Evolutionary conservation across 192 early-diverging fungal genomes (phyloP).

Genomic region (Podila epigama): DNA sequence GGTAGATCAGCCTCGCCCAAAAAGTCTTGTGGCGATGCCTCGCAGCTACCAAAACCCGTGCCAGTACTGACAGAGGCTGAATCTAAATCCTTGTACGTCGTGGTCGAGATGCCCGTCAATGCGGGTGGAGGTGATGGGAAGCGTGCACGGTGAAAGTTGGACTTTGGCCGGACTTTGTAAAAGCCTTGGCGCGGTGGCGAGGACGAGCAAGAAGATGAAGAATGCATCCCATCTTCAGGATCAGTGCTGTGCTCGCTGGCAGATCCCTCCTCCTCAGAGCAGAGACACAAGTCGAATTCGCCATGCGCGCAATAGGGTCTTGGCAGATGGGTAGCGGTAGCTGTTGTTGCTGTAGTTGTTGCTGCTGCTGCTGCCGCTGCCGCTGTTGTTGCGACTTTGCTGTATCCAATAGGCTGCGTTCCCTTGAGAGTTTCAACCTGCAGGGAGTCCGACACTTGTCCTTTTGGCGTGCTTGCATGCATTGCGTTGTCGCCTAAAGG

Average conservation of each 20-base stretch:
- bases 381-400: neutral
- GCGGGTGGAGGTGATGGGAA: slow-evolving; percentile 16
- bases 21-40: slow-evolving; percentile 36
- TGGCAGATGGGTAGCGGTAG: neutral
- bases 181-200: neutral
- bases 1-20: slow-evolving; percentile 42
- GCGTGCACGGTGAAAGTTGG: neutral
- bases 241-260: neutral
- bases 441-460: no score
- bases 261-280: neutral
- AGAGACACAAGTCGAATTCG: neutral
- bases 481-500: no score
- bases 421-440: no score
- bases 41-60: no score
- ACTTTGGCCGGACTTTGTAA: slow-evolving; percentile 4
- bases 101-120: slow-evolving; percentile 28
- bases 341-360: neutral
- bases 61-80: neutral
- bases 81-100: neutral
- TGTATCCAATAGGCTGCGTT: no score
- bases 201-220: neutral
- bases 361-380: neutral
- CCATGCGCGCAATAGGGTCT: neutral
- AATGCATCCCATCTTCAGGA: neutral
- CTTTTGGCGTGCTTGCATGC: no score